Conservation (phyloP, 164 flowering plant genomes). For the Nymphaea thermarum region DNA sequence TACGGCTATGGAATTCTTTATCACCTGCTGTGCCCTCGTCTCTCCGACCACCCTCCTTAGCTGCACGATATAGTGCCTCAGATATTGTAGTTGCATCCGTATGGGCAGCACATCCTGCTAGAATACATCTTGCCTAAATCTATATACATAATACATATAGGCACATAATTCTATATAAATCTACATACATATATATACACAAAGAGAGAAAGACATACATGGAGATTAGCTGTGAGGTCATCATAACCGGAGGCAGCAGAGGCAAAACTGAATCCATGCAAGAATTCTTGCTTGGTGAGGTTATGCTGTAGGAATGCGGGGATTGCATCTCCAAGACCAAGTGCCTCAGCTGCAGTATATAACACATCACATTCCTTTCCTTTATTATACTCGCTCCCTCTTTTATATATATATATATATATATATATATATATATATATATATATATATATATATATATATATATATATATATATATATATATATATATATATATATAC, state of each 20-base stretch:
- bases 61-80: conserved; percentile 38
- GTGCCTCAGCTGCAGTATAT: conserved; percentile 31
- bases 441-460: too few species aligned
- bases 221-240: conserved; percentile 49
- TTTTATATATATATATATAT: too few species aligned
- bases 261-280: conserved; percentile 68
- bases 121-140: too few species aligned
- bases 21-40: conserved; percentile 20
- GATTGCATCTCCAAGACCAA: conserved; percentile 27
- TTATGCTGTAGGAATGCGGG: conserved; percentile 38
- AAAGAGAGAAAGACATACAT: conserved; percentile 16
- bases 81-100: conserved; percentile 39
- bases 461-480: too few species aligned
- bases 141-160: too few species aligned
- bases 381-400: too few species aligned
- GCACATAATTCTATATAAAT: too few species aligned
- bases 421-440: too few species aligned
- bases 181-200: too few species aligned
- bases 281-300: conserved; percentile 20
- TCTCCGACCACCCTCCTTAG: conserved; percentile 27
- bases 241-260: conserved; percentile 78
- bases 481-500: too few species aligned
- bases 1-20: conserved; percentile 22
- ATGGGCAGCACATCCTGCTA: conserved; percentile 40
- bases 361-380: too few species aligned